Evolutionary conservation across 2,329 filamentous ascomycete species (phyloP), one percentile per base, ranked within the genome.

Genomic region (Aspergillus carbonarius): DNA sequence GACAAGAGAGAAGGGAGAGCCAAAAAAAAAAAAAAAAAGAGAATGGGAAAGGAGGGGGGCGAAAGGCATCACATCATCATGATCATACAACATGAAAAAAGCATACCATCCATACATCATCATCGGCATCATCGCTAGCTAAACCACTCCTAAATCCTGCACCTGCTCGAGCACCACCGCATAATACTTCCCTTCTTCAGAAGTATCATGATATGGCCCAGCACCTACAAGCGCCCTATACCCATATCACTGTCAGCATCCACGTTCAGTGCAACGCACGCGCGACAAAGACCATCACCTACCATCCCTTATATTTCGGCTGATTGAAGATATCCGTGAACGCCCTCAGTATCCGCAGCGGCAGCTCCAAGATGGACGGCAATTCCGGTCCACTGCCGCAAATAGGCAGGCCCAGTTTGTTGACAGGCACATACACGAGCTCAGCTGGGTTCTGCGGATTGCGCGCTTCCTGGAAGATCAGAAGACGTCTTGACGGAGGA

Each of bases 321-420:
- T 70, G 66, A 63, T 75, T 75, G 30, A 76, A 76, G 57, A 75
- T 72, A 37, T 75, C 73, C 40, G 73, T 76, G 60, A 76, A 75
- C n/a, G 67, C 71, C 48, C 61, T 68, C 58, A 76, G 34, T 25
- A 72, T 69, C 12, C 70, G 63, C 58, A 76, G 50, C 23, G 73
- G 73, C 47, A 76, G 54, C 27, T 75, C 71, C 37, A 74, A 54
- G 6, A 76, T 68, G 4, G 72, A 74, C 0, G 72, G 71, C 5
- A 74, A 30, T 12, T 71, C 70, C 0, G 72, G 72, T 0, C 68
- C 71, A 12, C 68, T 58, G 3, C 72, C 71, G 47, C 69, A 73
- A 20, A 76, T 73, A 0, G 73, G 73, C 4, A 76, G 64, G 1
- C 73, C 73, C 5, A 72, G 66, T 54, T 73, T 71, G 63, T 76